A percentile compares a stretch with the other conserved stretches of the same genome.
phyloP scores from a whole-genome alignment of 1,284 basidiomycete genomes.

The Cutaneotrichosporon cyanovorans region DNA sequence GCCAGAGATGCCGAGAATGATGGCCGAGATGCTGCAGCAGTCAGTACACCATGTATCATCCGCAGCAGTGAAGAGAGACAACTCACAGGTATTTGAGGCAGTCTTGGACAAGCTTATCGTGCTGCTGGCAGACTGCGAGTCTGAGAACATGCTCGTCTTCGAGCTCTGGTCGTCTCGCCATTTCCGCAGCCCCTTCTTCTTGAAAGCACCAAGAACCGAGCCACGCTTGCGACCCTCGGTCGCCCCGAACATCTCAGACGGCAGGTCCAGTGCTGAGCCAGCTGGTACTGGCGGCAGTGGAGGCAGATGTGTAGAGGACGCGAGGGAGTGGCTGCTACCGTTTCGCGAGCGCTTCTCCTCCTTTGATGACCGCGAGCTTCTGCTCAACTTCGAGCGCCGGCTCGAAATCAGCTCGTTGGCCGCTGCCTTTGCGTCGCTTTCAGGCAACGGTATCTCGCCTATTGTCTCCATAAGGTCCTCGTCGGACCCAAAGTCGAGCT shows the following conservation, averaged over 20 bases:
- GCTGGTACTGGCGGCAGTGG: conserved; percentile 15
- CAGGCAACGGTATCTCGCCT: conserved; percentile 21
- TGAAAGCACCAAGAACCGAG: conserved; percentile 24
- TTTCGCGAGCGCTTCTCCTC: conserved; percentile 9
- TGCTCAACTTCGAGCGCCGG: background rate
- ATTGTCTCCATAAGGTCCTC: conserved; percentile 35
- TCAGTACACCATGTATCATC: background rate
- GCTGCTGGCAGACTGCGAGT: conserved; percentile 1
- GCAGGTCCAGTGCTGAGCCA: conserved; percentile 23
- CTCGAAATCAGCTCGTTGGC: background rate
- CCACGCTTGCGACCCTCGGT: conserved; percentile 17
- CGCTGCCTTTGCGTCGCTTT: background rate
- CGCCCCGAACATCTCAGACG: conserved; percentile 13
- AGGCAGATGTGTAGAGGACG: conserved; percentile 8
- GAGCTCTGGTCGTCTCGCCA: conserved; percentile 16
- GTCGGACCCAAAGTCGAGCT: conserved; percentile 34
- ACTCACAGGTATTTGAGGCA: conserved; percentile 15
- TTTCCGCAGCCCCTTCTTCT: conserved; percentile 17
- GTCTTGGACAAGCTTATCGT: conserved; percentile 9
- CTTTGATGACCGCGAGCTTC: conserved; percentile 4
- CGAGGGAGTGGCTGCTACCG: conserved; percentile 6
- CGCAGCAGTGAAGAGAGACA: too few relatives aligned
- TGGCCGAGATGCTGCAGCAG: conserved; percentile 5
- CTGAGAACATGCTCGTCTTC: conserved; percentile 3
- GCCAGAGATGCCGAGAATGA: conserved; percentile 3